Evolutionary conservation across 257 asterid genomes (phyloP), one percentile per base, ranked within the genome.

Genomic region (Leptodermis oblonga): DNA sequence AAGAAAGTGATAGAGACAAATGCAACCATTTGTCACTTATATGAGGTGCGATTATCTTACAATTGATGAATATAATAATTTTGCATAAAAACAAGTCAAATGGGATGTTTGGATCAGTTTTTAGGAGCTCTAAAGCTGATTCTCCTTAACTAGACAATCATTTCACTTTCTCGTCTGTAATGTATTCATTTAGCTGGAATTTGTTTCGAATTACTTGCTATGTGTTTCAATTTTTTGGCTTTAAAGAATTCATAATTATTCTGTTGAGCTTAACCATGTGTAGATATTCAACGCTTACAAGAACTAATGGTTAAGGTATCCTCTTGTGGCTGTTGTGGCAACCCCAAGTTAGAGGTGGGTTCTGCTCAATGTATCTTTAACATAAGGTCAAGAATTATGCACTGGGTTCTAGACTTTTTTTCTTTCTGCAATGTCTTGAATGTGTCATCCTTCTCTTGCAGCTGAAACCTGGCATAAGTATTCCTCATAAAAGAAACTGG

Each of bases 221-320:
- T 41, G 13, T 41, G 10, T 41, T 41, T 41, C 45, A 41, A 41
- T 5, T 6, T 10, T 41, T 41, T 41, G 45, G 45, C 10, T 41
- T 9, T 41, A 10, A 41, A 41, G 45, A 18, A n/a, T 18, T 18
- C 23, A 54, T 3, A 14, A 48, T 65, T 70, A 63, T 60, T 70
- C 68, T 82, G 82, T 55, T 61, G 45, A 62, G 62, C 90, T 85
- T 90, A 81, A 86, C 89, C 43, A 54, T 46, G 15, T 70, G 20
- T 72, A 90, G 97, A 88, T 76, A 90, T 88, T 67, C 96, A 94
- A 37, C 85, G 86, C 82, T 90, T 90, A 37, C 90, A 34, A 79
- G 94, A 88, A 82, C 90, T 88, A 48, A 83, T 90, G 41, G 96
- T 88, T 62, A 90, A 88, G 97, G 92, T 96, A 46, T 82, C 94